Evolutionary conservation across 495 filamentous ascomycete genomes (phyloP).

Genomic region (Arthonia radiata): DNA sequence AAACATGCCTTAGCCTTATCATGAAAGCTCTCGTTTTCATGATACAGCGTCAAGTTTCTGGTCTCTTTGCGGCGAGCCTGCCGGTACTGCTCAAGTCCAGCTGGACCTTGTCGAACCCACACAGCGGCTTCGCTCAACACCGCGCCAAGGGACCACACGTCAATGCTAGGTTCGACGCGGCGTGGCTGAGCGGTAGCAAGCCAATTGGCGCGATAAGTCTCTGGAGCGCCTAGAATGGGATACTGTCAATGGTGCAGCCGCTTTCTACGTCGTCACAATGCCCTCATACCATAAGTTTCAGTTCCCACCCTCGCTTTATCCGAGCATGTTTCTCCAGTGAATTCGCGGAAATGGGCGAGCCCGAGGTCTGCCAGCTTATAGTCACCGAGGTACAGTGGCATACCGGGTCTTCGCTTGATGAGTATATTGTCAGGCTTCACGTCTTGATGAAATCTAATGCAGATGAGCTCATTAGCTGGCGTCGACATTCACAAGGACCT

Average conservation of each 20-base stretch:
- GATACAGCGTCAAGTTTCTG: conserved; percentile 4
- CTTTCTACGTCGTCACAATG: conserved; percentile 5
- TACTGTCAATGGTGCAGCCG: not conserved
- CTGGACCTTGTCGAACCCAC: conserved; percentile 15
- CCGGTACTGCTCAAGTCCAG: conserved; percentile 14
- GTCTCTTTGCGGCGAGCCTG: conserved; percentile 11
- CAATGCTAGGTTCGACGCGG: conserved; percentile 9
- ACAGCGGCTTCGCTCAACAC: conserved; percentile 20
- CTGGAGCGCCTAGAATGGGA: conserved; percentile 10
- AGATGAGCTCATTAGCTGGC: too few relatives aligned
- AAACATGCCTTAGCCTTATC: conserved; percentile 14
- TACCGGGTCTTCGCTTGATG: conserved; percentile 8
- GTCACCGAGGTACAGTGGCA: conserved; percentile 11
- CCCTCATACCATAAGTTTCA: conserved; percentile 15
- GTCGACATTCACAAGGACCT: too few relatives aligned
- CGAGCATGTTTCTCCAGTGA: conserved; percentile 4
- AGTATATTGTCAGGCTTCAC: conserved; percentile 16
- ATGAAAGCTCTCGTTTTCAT: conserved; percentile 19
- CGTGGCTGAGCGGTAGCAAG: conserved; percentile 5
- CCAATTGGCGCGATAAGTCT: conserved; percentile 12
- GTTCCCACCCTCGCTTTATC: conserved; percentile 11
- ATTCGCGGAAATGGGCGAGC: conserved; percentile 10
- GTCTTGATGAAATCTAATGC: conserved; percentile 16
- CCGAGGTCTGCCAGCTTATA: conserved; percentile 20
- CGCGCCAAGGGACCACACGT: conserved; percentile 23